phyloP scores from a whole-genome alignment of 2,329 filamentous ascomycete species.

The Venturia aucupariae region DNA sequence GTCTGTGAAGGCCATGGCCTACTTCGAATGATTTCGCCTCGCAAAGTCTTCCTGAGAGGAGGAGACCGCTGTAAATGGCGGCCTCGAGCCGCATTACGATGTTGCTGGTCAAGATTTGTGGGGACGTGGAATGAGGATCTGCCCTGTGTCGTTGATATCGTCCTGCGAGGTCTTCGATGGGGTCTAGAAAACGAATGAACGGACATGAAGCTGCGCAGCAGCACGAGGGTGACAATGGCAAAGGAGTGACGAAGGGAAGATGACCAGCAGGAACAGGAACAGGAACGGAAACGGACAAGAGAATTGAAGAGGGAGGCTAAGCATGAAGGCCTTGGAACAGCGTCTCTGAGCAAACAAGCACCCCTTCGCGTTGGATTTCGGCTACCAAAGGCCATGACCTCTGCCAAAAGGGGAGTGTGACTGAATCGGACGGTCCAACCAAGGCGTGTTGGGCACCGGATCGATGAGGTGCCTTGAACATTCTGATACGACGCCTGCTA shows the following conservation, averaged over 20 bases:
- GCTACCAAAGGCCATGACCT: not conserved
- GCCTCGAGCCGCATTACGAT: conserved; percentile 14
- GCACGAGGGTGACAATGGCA: conserved; percentile 1
- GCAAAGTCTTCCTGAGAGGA: not conserved
- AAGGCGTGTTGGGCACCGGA: not conserved
- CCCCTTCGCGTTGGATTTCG: conserved; percentile 5
- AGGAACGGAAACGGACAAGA: not conserved
- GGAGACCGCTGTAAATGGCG: conserved; percentile 7
- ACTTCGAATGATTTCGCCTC: not conserved
- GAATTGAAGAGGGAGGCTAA: not conserved
- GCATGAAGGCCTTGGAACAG: conserved; percentile 8
- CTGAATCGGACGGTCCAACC: conserved; percentile 9
- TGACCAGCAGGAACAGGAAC: not conserved
- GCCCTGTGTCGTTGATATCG: not conserved
- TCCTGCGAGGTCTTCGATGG: conserved; percentile 8
- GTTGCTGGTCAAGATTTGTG: conserved; percentile 9
- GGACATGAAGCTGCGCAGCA: conserved; percentile 13
- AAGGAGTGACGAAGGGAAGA: conserved; percentile 8
- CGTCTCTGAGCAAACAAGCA: not conserved
- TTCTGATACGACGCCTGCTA: conserved; percentile 1
- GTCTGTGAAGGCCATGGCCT: not conserved
- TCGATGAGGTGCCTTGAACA: conserved; percentile 3
- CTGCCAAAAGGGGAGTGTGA: not conserved
- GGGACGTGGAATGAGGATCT: not conserved
- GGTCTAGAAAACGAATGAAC: not conserved